Percentiles rank a stretch among this genome's conserved stretches.
Conservation (phyloP, 805 yeast species). For the Candida multigemmis region DNA sequence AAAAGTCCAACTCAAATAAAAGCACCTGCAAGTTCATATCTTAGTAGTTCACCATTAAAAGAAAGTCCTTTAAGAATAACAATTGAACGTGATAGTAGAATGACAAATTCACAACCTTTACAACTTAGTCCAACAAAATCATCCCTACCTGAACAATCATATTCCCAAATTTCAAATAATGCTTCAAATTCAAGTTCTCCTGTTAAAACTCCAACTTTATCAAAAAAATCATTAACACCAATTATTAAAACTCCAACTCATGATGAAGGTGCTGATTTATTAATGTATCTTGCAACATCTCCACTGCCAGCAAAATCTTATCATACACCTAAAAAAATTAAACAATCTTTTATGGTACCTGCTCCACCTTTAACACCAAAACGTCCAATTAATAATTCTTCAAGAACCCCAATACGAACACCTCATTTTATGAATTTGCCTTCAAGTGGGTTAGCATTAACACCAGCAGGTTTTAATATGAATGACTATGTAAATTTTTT, state of each 20-base stretch:
- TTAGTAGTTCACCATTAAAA: conserved; percentile 29
- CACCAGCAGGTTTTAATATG: conserved; percentile 71
- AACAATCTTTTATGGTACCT: conserved; percentile 23
- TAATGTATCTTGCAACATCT: conserved; percentile 76
- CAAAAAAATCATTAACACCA: conserved; percentile 11
- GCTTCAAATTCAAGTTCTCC: conserved; percentile 1
- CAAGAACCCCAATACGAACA: conserved; percentile 19
- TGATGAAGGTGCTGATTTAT: conserved; percentile 71
- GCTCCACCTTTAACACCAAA: conserved; percentile 37
- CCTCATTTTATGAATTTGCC: conserved; percentile 22
- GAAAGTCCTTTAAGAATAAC: no score
- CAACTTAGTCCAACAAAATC: conserved; percentile 35
- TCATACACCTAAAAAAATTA: conserved; percentile 17
- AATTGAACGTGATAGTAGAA: no score
- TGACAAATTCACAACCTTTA: no score
- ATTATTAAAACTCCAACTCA: conserved; percentile 28
- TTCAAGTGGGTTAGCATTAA: conserved; percentile 33
- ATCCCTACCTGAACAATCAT: conserved; percentile 21
- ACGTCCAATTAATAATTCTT: conserved; percentile 14
- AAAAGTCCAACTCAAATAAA: conserved; percentile 32
- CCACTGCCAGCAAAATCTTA: conserved; percentile 55
- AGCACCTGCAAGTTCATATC: conserved; percentile 23
- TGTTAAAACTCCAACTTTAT: conserved; percentile 22
- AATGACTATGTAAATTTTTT: conserved; percentile 74
- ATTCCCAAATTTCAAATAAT: conserved; percentile 24